Percentiles rank a stretch among this genome's conserved stretches.
Conservation (phyloP, 805 yeast species). For the Saccharomyces mikatae region DNA sequence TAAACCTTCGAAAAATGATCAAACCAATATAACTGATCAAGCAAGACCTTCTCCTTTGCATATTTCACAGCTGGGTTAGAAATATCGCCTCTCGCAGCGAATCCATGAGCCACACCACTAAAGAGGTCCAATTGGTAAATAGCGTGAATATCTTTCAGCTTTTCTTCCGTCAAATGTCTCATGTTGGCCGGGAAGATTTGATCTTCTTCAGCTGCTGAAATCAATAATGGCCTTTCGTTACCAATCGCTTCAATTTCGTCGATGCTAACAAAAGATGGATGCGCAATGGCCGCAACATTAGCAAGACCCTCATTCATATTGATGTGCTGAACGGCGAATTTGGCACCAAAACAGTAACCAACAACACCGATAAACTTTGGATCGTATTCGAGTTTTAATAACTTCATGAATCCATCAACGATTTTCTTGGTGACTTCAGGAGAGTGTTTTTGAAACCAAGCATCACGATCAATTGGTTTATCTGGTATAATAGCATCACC, state of each 20-base stretch:
- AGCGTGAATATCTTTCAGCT: constrained; percentile 44
- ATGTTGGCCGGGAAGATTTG: constrained; percentile 51
- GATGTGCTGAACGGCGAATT: constrained; percentile 47
- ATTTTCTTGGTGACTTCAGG: constrained; percentile 41
- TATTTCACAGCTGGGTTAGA: constrained; percentile 43
- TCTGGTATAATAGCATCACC: constrained; percentile 35
- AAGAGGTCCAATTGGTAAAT: constrained; percentile 55
- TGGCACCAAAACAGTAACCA: constrained; percentile 87
- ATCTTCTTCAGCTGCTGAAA: constrained; percentile 73
- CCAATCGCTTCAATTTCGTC: constrained; percentile 55
- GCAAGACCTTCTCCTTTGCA: constrained; percentile 59
- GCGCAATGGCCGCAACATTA: constrained; percentile 68
- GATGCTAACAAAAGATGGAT: constrained; percentile 65
- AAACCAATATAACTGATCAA: constrained; percentile 32
- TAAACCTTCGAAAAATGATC: neutral
- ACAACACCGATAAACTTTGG: constrained; percentile 47
- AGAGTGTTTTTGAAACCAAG: constrained; percentile 52
- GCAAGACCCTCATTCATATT: constrained; percentile 31
- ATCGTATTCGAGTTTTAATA: constrained; percentile 37
- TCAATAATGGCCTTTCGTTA: constrained; percentile 48
- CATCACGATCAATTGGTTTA: constrained; percentile 24
- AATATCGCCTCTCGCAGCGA: constrained; percentile 69
- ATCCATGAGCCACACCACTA: constrained; percentile 68
- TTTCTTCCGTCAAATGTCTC: constrained; percentile 54
- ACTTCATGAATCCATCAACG: constrained; percentile 40